Evolutionary conservation across 164 flowering plant genomes (phyloP), one percentile per base, ranked within the genome.

Genomic region (Vitis labrusca): DNA sequence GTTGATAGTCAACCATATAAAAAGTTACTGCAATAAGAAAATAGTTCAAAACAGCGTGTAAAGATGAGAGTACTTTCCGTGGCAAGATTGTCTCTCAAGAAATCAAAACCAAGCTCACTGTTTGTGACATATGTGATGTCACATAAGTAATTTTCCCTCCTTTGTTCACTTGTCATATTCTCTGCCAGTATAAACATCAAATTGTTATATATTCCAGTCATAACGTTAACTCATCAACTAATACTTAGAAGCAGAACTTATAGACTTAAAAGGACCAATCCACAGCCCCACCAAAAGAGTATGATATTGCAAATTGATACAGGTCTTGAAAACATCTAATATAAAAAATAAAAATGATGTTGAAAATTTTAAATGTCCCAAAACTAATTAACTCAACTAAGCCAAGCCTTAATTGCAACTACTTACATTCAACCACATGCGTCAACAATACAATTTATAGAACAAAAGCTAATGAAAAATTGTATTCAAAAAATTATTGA

Each of bases 91-190:
- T 95, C 99, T 83, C 99, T 90, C 89, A 95, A 80, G 82, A 78
- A 95, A 83, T 95, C 99, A 81, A 95, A 95, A 68, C 99, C 99
- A 72, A 95, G 94, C 86, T 95, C 99, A 79, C 98, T 95, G 66
- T 95, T 95, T 64, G 98, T 95, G 77, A 95, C 99, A 76, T 95
- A 95, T 13, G 99, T 95, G 76, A 95, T 90, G 83, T 95, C 99
- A 77, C 96, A 89, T 55, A 72, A 76, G 83, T 95, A 95, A 71
- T 91, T 95, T 74, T 93, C 97, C 79, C 91, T 91, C 78, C 99
- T 84, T 73, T 87, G 90, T 69, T 95, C 97, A 78, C 94, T 89
- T 76, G 98, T 82, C 99, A 95, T 95, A 71, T 91, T 89, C 86
- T 95, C 99, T 95, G 96, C 78, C 76, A 80, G 64, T 19, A 80